phyloP scores from a whole-genome alignment of 495 filamentous ascomycete genomes.

The Sabuloglossum arenarium region DNA sequence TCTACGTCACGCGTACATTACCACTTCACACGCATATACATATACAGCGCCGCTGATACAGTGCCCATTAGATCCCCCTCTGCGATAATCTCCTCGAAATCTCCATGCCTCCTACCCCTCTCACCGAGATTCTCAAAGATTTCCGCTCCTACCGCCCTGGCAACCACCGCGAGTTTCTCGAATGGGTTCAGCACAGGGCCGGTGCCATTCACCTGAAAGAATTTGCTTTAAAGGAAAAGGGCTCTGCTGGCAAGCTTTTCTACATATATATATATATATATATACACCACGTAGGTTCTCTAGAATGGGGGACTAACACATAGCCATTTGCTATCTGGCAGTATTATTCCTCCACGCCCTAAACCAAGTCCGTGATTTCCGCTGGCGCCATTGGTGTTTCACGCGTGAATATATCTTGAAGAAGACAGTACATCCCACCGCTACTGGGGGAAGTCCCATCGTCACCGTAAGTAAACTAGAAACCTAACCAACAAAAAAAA shows the following conservation, averaged over 20 bases:
- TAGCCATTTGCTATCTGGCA: too few relatives aligned
- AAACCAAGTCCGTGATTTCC: constrained; percentile 73
- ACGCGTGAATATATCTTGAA: constrained; percentile 88
- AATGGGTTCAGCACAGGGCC: constrained; percentile 38
- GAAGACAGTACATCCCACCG: constrained; percentile 60
- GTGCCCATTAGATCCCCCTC: constrained; percentile 44
- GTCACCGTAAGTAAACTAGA: constrained; percentile 36
- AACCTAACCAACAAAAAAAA: too few relatives aligned
- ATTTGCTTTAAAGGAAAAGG: constrained; percentile 34
- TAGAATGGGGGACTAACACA: too few relatives aligned
- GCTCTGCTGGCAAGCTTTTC: constrained; percentile 16
- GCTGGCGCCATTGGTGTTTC: constrained; percentile 90
- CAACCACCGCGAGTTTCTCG: constrained; percentile 68
- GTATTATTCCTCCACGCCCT: constrained; percentile 51
- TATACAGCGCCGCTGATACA: not conserved
- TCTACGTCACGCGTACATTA: too few relatives aligned
- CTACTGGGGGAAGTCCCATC: constrained; percentile 80
- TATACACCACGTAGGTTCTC: too few relatives aligned
- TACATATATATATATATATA: constrained; percentile 8
- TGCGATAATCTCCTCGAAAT: constrained; percentile 67
- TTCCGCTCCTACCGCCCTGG: constrained; percentile 70
- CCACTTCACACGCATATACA: too few relatives aligned
- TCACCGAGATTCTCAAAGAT: constrained; percentile 66
- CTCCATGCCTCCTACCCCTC: constrained; percentile 60
- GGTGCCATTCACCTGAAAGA: constrained; percentile 33